Percentiles rank a stretch among this genome's conserved stretches.
Evolutionary conservation across 306 rosid genomes (phyloP).

Genomic region (Acmispon strigosus): DNA sequence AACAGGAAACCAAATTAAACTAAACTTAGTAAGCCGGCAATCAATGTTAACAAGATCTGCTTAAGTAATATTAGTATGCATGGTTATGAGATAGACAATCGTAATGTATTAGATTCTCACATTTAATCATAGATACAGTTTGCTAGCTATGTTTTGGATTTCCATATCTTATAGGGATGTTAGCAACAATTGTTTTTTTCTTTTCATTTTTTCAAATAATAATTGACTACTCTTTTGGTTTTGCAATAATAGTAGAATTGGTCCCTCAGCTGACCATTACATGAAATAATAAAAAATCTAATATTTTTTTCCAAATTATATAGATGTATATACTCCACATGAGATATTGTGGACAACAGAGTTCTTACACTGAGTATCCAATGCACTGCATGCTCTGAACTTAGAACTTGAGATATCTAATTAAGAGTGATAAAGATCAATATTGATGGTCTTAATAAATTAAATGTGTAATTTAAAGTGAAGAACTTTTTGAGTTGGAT

Average conservation of each 20-base stretch:
- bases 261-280: background rate
- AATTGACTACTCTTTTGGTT: background rate
- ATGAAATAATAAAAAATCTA: background rate
- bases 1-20: slow-evolving; percentile 36
- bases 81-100: slow-evolving; percentile 27
- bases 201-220: background rate
- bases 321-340: too few species aligned
- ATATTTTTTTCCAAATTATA: too few species aligned
- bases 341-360: too few species aligned
- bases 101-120: slow-evolving; percentile 34
- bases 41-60: slow-evolving; percentile 28
- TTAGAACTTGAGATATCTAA: too few species aligned
- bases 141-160: slow-evolving; percentile 21
- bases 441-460: too few species aligned
- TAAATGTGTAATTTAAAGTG: too few species aligned
- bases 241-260: background rate
- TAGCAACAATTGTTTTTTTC: slow-evolving; percentile 1
- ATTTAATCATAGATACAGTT: slow-evolving; percentile 26
- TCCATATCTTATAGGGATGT: slow-evolving; percentile 34
- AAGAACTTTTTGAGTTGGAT: too few species aligned
- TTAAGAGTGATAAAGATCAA: too few species aligned
- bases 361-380: too few species aligned
- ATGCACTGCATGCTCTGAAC: too few species aligned
- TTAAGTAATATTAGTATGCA: slow-evolving; percentile 16
- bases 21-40: slow-evolving; percentile 36